phyloP scores from a whole-genome alignment of 1,139 yeast genomes.

The Geotrichum aggregatum region DNA sequence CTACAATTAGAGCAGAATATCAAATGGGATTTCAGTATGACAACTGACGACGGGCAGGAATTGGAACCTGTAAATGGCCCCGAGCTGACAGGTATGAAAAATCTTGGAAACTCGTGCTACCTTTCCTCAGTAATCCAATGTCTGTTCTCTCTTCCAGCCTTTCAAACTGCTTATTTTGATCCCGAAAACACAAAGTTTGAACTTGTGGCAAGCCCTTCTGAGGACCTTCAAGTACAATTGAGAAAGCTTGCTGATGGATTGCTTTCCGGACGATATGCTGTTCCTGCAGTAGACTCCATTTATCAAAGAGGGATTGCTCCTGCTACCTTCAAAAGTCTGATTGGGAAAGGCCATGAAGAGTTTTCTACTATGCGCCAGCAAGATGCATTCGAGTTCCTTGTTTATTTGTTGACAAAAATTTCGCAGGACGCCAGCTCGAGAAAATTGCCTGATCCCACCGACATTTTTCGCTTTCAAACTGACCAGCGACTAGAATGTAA shows the following conservation, averaged over 20 bases:
- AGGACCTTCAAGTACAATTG: constrained; percentile 65
- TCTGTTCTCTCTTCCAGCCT: constrained; percentile 48
- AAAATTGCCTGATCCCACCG: constrained; percentile 44
- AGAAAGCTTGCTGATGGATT: constrained; percentile 78
- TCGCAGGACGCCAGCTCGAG: constrained; percentile 42
- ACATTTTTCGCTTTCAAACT: constrained; percentile 57
- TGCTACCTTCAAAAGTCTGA: constrained; percentile 62
- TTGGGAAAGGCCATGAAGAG: constrained; percentile 77
- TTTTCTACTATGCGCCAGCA: constrained; percentile 86
- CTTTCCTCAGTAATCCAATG: constrained; percentile 76
- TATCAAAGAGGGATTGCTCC: constrained; percentile 80
- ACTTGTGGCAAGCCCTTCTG: constrained; percentile 50
- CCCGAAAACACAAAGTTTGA: constrained; percentile 10
- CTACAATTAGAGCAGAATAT: constrained; percentile 87
- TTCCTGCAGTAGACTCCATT: constrained; percentile 46
- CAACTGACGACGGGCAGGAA: constrained; percentile 64
- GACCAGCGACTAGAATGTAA: constrained; percentile 64
- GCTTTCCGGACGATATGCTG: constrained; percentile 66
- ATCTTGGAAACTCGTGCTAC: constrained; percentile 91
- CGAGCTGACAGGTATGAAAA: constrained; percentile 74
- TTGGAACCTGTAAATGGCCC: constrained; percentile 63
- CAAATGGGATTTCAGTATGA: constrained; percentile 88
- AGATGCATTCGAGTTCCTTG: constrained; percentile 87
- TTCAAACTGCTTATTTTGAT: constrained; percentile 34
- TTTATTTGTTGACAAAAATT: constrained; percentile 59